Evolutionary conservation across 1,284 basidiomycete genomes (phyloP).

Genomic region (Hemileia vastatrix): DNA sequence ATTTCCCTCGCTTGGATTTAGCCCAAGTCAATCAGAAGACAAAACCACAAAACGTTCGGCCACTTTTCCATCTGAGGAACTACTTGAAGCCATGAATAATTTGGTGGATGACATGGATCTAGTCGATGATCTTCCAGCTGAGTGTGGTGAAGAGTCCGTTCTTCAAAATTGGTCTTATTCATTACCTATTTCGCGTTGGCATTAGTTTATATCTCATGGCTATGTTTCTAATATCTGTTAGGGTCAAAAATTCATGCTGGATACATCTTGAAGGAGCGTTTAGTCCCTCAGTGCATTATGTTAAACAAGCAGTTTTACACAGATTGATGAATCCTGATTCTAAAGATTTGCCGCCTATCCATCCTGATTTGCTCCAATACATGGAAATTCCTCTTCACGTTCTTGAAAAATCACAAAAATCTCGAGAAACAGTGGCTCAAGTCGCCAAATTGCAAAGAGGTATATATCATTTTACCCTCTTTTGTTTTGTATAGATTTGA

Average conservation of each 20-base stretch:
- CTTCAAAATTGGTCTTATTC: too few relatives aligned
- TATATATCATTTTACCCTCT: too few relatives aligned
- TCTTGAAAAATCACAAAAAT: not conserved
- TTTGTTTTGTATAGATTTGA: too few relatives aligned
- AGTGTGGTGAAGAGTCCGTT: too few relatives aligned
- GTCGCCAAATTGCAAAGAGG: too few relatives aligned
- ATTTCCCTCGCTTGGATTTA: not conserved
- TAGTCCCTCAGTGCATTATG: conserved; percentile 13
- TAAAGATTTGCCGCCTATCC: conserved; percentile 5
- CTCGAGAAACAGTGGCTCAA: too few relatives aligned
- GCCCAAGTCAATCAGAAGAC: not conserved
- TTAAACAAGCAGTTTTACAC: conserved; percentile 8
- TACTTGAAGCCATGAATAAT: conserved; percentile 20
- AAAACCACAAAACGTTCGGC: too few relatives aligned
- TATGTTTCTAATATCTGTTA: too few relatives aligned
- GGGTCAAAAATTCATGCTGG: too few relatives aligned
- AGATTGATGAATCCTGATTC: conserved; percentile 5
- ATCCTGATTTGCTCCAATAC: conserved; percentile 8
- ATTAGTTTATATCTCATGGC: too few relatives aligned
- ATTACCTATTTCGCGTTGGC: too few relatives aligned
- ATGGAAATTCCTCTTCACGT: conserved; percentile 7
- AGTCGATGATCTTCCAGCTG: too few relatives aligned
- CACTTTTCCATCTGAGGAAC: conserved; percentile 8
- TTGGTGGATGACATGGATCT: conserved; percentile 18
- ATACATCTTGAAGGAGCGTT: conserved; percentile 4